Evolutionary conservation across 306 rosid genomes (phyloP).

Genomic region (Dalbergia oliveri): DNA sequence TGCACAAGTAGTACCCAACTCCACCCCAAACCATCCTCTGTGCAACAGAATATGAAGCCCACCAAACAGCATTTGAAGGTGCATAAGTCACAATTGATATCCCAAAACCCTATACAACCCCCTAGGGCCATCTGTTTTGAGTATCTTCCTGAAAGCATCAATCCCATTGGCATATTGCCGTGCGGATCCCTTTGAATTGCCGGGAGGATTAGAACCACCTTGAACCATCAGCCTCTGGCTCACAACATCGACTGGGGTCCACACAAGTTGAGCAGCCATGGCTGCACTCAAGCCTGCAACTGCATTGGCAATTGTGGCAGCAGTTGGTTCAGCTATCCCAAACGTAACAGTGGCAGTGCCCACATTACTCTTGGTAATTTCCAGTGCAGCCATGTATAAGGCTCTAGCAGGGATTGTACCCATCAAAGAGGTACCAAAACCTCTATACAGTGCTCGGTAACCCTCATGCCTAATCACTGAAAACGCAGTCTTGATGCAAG

Average conservation of each 20-base stretch:
- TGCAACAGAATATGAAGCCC: constrained; percentile 78
- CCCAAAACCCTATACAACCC: constrained; percentile 89
- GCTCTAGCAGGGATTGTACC: constrained; percentile 86
- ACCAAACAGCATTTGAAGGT: constrained; percentile 87
- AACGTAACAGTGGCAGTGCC: constrained; percentile 62
- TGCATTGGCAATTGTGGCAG: constrained; percentile 67
- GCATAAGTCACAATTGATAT: constrained; percentile 79
- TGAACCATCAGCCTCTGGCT: constrained; percentile 88
- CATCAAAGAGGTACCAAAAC: constrained; percentile 81
- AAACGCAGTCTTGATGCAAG: constrained; percentile 61
- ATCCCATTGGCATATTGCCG: constrained; percentile 66
- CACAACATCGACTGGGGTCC: constrained; percentile 82
- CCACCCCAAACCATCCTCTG: constrained; percentile 79
- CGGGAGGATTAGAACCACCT: constrained; percentile 41
- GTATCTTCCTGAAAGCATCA: constrained; percentile 72
- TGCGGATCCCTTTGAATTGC: constrained; percentile 47
- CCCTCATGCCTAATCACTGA: constrained; percentile 71
- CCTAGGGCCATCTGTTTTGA: constrained; percentile 60
- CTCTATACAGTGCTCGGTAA: constrained; percentile 72
- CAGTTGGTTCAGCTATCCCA: constrained; percentile 70
- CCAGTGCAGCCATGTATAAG: constrained; percentile 76
- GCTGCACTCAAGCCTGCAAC: constrained; percentile 75
- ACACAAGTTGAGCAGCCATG: constrained; percentile 82
- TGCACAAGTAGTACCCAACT: constrained; percentile 54
- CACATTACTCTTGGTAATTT: constrained; percentile 79